Percentiles rank a stretch among this genome's conserved stretches.
Evolutionary conservation across 1,139 yeast genomes (phyloP).

Genomic region (Magnusiomyces paraingens): DNA sequence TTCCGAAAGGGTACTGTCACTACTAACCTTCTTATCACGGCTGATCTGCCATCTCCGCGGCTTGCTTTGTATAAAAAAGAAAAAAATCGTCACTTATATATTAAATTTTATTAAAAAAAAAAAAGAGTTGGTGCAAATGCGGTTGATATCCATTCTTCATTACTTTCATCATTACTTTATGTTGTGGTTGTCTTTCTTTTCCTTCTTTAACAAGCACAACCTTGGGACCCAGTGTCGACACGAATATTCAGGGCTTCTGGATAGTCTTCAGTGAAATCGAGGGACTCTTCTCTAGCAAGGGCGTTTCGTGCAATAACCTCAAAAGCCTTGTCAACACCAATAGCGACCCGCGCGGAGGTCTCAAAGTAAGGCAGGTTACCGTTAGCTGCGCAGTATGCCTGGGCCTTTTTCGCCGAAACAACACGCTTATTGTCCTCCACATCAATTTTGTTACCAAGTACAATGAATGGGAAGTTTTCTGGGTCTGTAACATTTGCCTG

Average conservation of each 20-base stretch:
- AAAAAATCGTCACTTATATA: no score
- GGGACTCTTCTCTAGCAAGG: slow-evolving; percentile 80
- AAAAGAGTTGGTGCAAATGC: no score
- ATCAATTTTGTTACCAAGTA: slow-evolving; percentile 91
- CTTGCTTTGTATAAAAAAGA: no score
- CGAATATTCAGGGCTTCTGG: slow-evolving; percentile 95
- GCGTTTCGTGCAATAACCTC: slow-evolving; percentile 96
- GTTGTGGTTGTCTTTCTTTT: no score
- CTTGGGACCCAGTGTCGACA: slow-evolving; percentile 69
- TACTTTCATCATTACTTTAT: no score
- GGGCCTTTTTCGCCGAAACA: slow-evolving; percentile 77
- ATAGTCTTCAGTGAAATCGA: slow-evolving; percentile 84
- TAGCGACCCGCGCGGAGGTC: slow-evolving; percentile 90
- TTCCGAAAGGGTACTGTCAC: no score
- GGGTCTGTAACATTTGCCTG: slow-evolving; percentile 93
- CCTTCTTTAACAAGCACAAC: slow-evolving; percentile 61
- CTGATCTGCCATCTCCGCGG: no score
- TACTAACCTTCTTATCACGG: no score
- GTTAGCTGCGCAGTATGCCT: slow-evolving; percentile 73
- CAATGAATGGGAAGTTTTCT: slow-evolving; percentile 90
- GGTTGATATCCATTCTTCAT: no score
- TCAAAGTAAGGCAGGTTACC: slow-evolving; percentile 93
- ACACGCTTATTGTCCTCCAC: slow-evolving; percentile 86
- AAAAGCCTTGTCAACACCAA: slow-evolving; percentile 90
- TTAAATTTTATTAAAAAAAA: no score